Percentiles rank a stretch among this genome's conserved stretches.
phyloP scores from a whole-genome alignment of 441 rosid species.

The Melastoma candidum region DNA sequence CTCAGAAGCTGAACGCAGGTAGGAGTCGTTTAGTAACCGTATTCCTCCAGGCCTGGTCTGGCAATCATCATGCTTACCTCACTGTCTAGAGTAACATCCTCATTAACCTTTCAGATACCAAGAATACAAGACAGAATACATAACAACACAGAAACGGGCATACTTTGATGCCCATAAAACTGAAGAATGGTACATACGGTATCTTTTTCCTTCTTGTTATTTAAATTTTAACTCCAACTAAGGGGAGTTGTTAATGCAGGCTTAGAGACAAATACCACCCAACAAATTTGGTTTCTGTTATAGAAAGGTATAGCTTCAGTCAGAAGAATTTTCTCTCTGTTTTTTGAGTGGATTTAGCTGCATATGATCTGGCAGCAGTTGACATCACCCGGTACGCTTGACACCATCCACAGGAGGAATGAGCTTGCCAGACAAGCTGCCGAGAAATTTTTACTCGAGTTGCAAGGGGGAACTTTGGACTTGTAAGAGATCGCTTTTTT shows the following conservation, averaged over 20 bases:
- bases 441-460: slow-evolving; percentile 76
- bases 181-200: slow-evolving; percentile 67
- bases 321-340: slow-evolving; percentile 3
- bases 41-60: slow-evolving; percentile 4
- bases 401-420: slow-evolving; percentile 54
- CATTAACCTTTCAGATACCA: slow-evolving; percentile 59
- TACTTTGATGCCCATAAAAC: slow-evolving; percentile 82
- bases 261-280: slow-evolving; percentile 95
- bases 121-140: slow-evolving; percentile 87
- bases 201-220: slow-evolving; percentile 5
- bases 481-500: slow-evolving; percentile 38
- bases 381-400: neutral
- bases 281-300: slow-evolving; percentile 68
- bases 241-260: slow-evolving; percentile 38
- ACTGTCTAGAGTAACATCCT: slow-evolving; percentile 5
- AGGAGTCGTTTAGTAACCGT: slow-evolving; percentile 8
- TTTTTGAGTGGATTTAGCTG: slow-evolving; percentile 8
- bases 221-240: slow-evolving; percentile 1
- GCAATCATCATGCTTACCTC: too few species aligned
- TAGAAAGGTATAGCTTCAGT: slow-evolving; percentile 54
- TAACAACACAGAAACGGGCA: slow-evolving; percentile 81
- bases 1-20: slow-evolving; percentile 98
- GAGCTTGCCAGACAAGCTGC: slow-evolving; percentile 74
- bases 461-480: slow-evolving; percentile 80
- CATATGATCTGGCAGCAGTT: neutral